These are phyloP conservation scores for Pistacia atlantica DNA, from an alignment of 345 rosid genomes.

Conservation along the genomic window DNA sequence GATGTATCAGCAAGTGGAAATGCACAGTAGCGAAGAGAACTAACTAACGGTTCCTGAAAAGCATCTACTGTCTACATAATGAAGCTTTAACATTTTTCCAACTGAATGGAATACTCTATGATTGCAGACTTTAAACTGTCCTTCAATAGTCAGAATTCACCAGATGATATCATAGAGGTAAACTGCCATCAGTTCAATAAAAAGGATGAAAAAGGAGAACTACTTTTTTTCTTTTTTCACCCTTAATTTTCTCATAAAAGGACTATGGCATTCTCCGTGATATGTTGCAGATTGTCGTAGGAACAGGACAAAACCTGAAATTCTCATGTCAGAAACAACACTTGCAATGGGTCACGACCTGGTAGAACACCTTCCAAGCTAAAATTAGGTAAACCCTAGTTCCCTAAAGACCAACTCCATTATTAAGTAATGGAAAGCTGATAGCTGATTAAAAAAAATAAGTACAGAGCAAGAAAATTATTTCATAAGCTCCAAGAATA, in stretches of 20 bases:
- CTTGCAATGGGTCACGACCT: background rate
- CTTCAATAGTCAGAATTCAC: background rate
- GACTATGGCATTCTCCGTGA: background rate
- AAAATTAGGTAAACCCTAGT: background rate
- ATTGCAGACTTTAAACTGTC: background rate
- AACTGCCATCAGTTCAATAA: background rate
- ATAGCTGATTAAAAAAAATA: constrained; percentile 15
- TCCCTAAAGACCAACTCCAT: constrained; percentile 1
- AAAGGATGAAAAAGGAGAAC: background rate
- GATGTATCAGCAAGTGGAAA: background rate
- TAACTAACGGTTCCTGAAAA: background rate
- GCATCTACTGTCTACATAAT: background rate
- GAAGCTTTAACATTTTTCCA: constrained; percentile 2
- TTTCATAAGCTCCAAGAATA: constrained; percentile 55
- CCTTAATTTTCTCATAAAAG: background rate
- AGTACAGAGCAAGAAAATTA: constrained; percentile 22
- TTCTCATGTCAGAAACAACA: background rate
- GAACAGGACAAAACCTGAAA: background rate
- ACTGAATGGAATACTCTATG: background rate
- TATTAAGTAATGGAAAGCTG: background rate
- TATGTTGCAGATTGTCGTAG: background rate
- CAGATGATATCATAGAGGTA: background rate
- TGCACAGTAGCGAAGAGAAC: background rate
- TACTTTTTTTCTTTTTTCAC: background rate
- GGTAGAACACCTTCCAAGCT: background rate